Evolutionary conservation across 345 rosid species (phyloP).

Genomic region (Camelina hispida): DNA sequence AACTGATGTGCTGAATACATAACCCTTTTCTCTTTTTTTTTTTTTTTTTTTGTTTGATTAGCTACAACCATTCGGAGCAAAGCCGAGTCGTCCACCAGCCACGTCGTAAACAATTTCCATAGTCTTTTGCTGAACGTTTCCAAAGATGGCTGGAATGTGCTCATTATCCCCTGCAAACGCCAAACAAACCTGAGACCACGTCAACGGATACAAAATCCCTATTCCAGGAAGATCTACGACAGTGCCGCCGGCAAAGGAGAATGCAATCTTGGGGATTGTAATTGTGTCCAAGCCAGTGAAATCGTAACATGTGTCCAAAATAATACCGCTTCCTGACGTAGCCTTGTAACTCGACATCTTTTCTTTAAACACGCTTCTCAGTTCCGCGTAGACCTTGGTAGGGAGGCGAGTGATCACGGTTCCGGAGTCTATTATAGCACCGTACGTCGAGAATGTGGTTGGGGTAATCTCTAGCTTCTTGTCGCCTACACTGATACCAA

Average conservation of each 20-base stretch:
- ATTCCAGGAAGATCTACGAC: conserved; percentile 41
- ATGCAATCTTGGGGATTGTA: conserved; percentile 50
- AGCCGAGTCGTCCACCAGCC: conserved; percentile 59
- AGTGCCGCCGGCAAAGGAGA: conserved; percentile 51
- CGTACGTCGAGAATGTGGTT: conserved; percentile 46
- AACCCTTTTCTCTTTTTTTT: background rate
- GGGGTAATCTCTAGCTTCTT: conserved; percentile 47
- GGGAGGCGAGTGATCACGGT: conserved; percentile 77
- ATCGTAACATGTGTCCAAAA: conserved; percentile 80
- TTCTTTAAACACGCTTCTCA: conserved; percentile 50
- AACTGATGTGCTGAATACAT: background rate
- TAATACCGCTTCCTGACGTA: conserved; percentile 45
- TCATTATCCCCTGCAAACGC: conserved; percentile 62
- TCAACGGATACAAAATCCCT: conserved; percentile 51
- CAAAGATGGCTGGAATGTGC: conserved; percentile 49
- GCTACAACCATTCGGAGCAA: conserved; percentile 59
- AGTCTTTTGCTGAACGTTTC: conserved; percentile 72
- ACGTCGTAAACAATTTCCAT: conserved; percentile 69
- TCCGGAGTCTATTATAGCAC: conserved; percentile 78
- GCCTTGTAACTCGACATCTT: conserved; percentile 58
- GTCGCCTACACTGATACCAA: conserved; percentile 57
- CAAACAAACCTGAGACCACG: conserved; percentile 58
- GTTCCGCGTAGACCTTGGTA: conserved; percentile 52
- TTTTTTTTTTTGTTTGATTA: background rate
- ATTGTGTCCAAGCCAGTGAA: conserved; percentile 43